Base-by-base conservation (phyloP, 2,329 filamentous ascomycete species). In the Pseudocercospora fijiensis region DNA sequence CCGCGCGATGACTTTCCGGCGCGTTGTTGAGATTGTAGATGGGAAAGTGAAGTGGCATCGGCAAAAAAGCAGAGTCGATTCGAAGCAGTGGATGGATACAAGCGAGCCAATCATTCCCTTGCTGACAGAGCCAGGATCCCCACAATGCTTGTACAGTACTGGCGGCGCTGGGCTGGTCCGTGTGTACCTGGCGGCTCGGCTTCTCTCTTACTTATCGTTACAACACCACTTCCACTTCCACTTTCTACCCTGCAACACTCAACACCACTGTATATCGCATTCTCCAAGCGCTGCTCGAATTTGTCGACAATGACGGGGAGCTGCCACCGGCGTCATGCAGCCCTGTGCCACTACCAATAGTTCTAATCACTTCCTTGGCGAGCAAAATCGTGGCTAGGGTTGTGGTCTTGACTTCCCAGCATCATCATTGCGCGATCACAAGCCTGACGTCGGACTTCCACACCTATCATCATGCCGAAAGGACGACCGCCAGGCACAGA, bases 381-480 rank as follows among this genome's bases (percentile, higher is more conserved):
- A 22, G 11, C 24, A 4, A 16, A n/a, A 24, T 26, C 49, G 49
- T 56, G 13, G 26, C 52, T 56, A 28, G 49, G 52, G 33, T 16
- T n/a, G 9, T 56, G n/a, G 5, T 9, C 37, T 33, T 56, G n/a
- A 24, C 16, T 37, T 33, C 24, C 8, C 52, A 56, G 52, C 52
- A 56, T 30, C 52, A 56, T 30, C 52, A 37, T 56, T 56, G 52
- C 52, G 52, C 52, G 52, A 56, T 56, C 52, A 56, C 18, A 27
- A 56, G n/a, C 20, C 24, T 52, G 1, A 5, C 13, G 20, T 52
- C 49, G 49, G 49, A 13, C 4, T 28, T 52, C 11, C 26, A 33
- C 13, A 20, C 52, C 27, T 37, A 37, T 56, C 52, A 37, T 37
- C 13, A 56, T 20, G 52, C 52, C 52, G 49, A 28, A 56, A 37